Conservation (phyloP, 352 stramenopile genomes). For the Halophytophthora polymorphica region DNA sequence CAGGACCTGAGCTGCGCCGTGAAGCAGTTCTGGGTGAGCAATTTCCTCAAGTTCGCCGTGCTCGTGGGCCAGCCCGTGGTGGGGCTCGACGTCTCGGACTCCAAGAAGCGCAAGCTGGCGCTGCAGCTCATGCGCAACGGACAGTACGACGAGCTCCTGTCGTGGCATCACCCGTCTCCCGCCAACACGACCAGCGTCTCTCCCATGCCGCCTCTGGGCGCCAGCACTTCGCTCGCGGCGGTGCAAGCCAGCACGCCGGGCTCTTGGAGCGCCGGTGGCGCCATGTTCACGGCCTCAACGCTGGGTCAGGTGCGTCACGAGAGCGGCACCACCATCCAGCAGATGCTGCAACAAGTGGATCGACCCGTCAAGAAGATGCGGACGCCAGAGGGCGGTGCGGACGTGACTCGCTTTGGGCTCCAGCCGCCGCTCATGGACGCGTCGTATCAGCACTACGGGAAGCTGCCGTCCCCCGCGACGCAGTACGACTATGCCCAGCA, state of each 20-base stretch:
- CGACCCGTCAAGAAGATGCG: constrained; percentile 50
- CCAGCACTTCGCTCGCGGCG: constrained; percentile 3
- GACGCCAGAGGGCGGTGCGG: constrained; percentile 32
- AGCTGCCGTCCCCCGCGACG: constrained; percentile 16
- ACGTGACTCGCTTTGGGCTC: constrained; percentile 21
- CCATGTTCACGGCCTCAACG: constrained; percentile 23
- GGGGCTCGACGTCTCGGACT: constrained; percentile 71
- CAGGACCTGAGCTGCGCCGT: constrained; percentile 70
- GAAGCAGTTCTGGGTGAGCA: constrained; percentile 84
- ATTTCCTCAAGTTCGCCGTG: constrained; percentile 83
- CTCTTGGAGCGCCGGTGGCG: constrained; percentile 21
- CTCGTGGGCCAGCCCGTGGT: constrained; percentile 70
- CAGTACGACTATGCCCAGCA: constrained; percentile 30
- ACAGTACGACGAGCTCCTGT: constrained; percentile 72
- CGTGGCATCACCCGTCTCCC: constrained; percentile 47
- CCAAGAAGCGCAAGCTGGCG: constrained; percentile 81
- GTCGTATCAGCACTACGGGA: constrained; percentile 25
- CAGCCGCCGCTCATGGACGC: constrained; percentile 15
- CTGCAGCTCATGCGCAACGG: constrained; percentile 75
- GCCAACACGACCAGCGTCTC: constrained; percentile 36
- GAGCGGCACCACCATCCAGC: constrained; percentile 28
- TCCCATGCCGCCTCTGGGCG: constrained; percentile 31
- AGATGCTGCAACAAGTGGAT: constrained; percentile 23
- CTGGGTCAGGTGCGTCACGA: constrained; percentile 20
- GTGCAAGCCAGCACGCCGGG: constrained; percentile 7